These are phyloP conservation scores for Fusarium humuli DNA, from an alignment of 2,329 filamentous ascomycete genomes.

Conservation along the genomic window DNA sequence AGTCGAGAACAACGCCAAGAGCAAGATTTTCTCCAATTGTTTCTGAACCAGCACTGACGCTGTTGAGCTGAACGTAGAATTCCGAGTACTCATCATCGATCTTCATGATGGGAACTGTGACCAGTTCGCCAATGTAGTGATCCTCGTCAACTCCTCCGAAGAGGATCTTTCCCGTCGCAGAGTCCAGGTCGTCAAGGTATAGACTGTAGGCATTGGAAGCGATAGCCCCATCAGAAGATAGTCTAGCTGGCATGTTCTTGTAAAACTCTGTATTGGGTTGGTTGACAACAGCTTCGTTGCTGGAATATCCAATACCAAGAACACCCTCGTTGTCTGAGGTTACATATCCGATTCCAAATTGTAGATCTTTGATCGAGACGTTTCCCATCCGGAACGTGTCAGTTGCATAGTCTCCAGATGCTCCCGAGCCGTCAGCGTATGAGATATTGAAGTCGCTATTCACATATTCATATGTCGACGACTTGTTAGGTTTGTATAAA, in stretches of 20 bases:
- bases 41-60: constrained; percentile 59
- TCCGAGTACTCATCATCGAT: constrained; percentile 65
- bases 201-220: constrained; percentile 77
- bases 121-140: constrained; percentile 71
- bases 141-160: constrained; percentile 80
- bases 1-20: constrained; percentile 76
- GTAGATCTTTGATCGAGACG: constrained; percentile 65
- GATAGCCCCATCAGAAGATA: constrained; percentile 71
- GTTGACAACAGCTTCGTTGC: constrained; percentile 81
- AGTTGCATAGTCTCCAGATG: constrained; percentile 81
- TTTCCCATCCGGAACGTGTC: constrained; percentile 75
- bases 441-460: constrained; percentile 86
- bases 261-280: constrained; percentile 67
- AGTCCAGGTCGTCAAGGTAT: constrained; percentile 78
- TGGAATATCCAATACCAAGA: constrained; percentile 83
- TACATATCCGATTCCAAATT: constrained; percentile 79
- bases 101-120: constrained; percentile 75
- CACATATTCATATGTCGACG: constrained; percentile 80
- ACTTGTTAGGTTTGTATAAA: constrained; percentile 76
- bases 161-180: constrained; percentile 74
- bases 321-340: constrained; percentile 74
- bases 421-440: constrained; percentile 84
- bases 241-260: constrained; percentile 74
- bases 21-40: constrained; percentile 62
- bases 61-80: constrained; percentile 77